Percentiles rank a stretch among this genome's conserved stretches.
Evolutionary conservation across 495 filamentous ascomycete genomes (phyloP).

Genomic region (Viridothelium virens): DNA sequence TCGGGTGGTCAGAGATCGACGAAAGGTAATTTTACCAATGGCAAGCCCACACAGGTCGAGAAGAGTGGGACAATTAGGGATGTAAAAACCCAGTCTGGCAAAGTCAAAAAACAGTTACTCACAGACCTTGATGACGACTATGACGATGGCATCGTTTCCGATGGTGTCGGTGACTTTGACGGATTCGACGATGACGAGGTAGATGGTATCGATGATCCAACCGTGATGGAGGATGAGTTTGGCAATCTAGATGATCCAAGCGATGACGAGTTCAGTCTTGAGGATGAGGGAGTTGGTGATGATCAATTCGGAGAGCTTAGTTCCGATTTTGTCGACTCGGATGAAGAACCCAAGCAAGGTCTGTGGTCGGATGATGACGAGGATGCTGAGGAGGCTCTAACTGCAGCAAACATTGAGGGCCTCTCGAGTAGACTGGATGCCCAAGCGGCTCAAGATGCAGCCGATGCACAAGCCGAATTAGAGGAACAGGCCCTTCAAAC

Average conservation of each 20-base stretch:
- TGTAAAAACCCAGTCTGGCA: not conserved
- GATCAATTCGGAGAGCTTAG: constrained; percentile 35
- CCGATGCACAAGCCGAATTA: constrained; percentile 70
- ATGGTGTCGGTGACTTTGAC: constrained; percentile 29
- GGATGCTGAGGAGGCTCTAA: constrained; percentile 83
- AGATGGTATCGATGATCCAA: constrained; percentile 45
- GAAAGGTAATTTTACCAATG: constrained; percentile 22
- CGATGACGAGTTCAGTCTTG: constrained; percentile 44
- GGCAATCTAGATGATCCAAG: constrained; percentile 32
- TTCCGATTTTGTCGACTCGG: constrained; percentile 36
- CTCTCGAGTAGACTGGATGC: constrained; percentile 74
- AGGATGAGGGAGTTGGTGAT: constrained; percentile 40
- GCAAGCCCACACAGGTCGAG: not conserved
- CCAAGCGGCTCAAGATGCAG: constrained; percentile 59
- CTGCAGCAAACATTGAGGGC: constrained; percentile 92
- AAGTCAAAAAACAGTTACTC: not conserved
- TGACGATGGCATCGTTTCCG: constrained; percentile 28
- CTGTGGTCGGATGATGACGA: constrained; percentile 91
- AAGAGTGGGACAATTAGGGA: not conserved
- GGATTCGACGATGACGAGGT: constrained; percentile 26
- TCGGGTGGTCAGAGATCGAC: not conserved
- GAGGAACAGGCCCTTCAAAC: constrained; percentile 87
- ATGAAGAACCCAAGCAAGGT: constrained; percentile 38
- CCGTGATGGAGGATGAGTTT: constrained; percentile 38
- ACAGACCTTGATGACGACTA: constrained; percentile 10